Conservation (phyloP, 345 rosid genomes). For the Noccaea bulbosa region DNA sequence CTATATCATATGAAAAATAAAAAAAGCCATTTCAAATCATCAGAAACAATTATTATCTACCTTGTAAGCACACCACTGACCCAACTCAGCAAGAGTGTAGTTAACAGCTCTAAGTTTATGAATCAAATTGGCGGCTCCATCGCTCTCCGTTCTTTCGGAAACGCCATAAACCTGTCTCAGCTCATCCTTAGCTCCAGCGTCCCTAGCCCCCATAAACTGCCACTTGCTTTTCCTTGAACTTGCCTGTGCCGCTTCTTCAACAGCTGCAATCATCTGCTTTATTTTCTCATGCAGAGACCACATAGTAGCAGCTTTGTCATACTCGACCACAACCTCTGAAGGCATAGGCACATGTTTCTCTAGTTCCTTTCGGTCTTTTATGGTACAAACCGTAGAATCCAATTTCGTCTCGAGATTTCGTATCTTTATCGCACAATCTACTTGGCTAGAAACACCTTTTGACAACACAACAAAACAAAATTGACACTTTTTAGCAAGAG, state of each 20-base stretch:
- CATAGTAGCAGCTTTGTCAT: slow-evolving; percentile 91
- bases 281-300: slow-evolving; percentile 96
- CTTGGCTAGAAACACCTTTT: slow-evolving; percentile 93
- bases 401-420: slow-evolving; percentile 97
- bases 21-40: slow-evolving; percentile 18
- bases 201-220: slow-evolving; percentile 99
- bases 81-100: slow-evolving; percentile 91
- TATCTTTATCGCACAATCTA: slow-evolving; percentile 95
- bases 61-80: slow-evolving; percentile 99
- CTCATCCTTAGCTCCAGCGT: slow-evolving; percentile 98
- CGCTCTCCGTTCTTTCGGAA: slow-evolving; percentile 96
- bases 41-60: slow-evolving; percentile 43
- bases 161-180: slow-evolving; percentile 95
- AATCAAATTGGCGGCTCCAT: slow-evolving; percentile 94
- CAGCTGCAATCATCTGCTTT: slow-evolving; percentile 84
- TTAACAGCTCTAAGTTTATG: slow-evolving; percentile 94
- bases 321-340: slow-evolving; percentile 83
- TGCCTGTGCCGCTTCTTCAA: slow-evolving; percentile 91
- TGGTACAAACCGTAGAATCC: slow-evolving; percentile 88
- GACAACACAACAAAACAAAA: not conserved
- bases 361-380: slow-evolving; percentile 92
- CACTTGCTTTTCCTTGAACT: slow-evolving; percentile 93
- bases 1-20: not conserved
- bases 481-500: not conserved
- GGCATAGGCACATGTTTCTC: slow-evolving; percentile 99